A percentile compares a stretch with the other conserved stretches of the same genome.
Conservation (phyloP, 305 asterid genomes). For the Fraxinus baroniana region DNA sequence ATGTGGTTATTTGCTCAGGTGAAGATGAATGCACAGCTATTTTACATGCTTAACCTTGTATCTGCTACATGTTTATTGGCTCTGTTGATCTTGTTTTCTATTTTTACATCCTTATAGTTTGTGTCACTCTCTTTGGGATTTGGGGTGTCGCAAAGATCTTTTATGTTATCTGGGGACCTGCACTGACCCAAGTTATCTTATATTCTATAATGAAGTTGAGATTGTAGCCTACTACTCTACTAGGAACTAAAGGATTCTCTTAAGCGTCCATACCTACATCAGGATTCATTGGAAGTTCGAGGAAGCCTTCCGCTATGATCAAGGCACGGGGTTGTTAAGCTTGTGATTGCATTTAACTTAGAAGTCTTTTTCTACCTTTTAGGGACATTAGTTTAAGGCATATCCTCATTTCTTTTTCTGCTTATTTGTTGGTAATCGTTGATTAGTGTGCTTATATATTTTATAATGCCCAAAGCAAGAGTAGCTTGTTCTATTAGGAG, state of each 20-base stretch:
- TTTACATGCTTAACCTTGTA: neutral
- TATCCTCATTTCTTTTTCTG: neutral
- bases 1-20: neutral
- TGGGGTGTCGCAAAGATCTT: neutral
- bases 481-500: conserved; percentile 3
- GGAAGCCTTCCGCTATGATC: neutral
- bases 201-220: neutral
- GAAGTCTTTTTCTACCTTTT: neutral
- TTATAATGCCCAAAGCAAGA: neutral
- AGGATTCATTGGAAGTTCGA: neutral
- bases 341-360: neutral
- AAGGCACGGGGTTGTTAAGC: neutral
- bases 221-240: neutral
- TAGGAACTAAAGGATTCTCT: neutral
- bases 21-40: neutral
- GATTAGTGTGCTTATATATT: neutral
- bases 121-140: neutral
- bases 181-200: neutral
- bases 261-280: neutral
- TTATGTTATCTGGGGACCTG: neutral
- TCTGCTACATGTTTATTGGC: neutral
- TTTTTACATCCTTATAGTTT: neutral
- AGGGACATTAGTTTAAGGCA: conserved; percentile 10
- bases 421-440: neutral
- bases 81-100: neutral